Evolutionary conservation across 2,329 filamentous ascomycete species (phyloP).

Genomic region (Ceratocystis cubensis): DNA sequence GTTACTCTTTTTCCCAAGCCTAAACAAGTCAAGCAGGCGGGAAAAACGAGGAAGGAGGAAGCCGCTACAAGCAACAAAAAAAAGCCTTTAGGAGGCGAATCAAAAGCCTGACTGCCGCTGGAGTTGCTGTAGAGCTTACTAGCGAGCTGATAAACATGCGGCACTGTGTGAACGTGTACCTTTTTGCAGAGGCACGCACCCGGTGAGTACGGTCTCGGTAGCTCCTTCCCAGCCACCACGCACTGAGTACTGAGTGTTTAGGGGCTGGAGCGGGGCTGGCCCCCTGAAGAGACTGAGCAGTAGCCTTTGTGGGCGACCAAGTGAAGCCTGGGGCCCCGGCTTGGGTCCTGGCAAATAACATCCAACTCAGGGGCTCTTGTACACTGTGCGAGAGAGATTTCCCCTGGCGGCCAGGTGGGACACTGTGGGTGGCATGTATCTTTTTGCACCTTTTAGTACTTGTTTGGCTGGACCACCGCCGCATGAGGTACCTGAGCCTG

Average conservation of each 20-base stretch:
- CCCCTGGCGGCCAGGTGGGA: constrained; percentile 19
- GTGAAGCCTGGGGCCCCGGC: constrained; percentile 7
- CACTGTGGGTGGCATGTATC: constrained; percentile 15
- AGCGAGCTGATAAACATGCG: constrained; percentile 3
- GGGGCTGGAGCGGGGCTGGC: constrained; percentile 16
- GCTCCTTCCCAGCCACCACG: constrained; percentile 21
- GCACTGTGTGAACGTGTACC: constrained; percentile 17
- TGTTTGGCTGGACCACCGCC: constrained; percentile 9
- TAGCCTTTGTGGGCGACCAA: constrained; percentile 2
- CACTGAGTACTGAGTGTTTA: constrained; percentile 20
- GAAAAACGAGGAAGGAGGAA: background rate
- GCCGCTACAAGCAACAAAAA: background rate
- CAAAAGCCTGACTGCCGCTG: background rate
- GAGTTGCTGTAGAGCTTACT: constrained; percentile 1
- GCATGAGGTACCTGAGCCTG: constrained; percentile 20
- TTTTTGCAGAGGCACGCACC: constrained; percentile 15
- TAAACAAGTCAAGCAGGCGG: background rate
- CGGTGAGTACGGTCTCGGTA: constrained; percentile 13
- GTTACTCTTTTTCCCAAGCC: background rate
- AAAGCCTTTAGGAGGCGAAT: constrained; percentile 5
- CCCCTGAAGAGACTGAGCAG: constrained; percentile 15
- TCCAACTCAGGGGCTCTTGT: constrained; percentile 20
- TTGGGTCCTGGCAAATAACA: constrained; percentile 6
- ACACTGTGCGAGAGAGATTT: constrained; percentile 18
- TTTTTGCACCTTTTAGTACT: background rate